Evolutionary conservation across 192 early-diverging fungal species (phyloP), one percentile per base, ranked within the genome.

Genomic region (Endogone sp.): DNA sequence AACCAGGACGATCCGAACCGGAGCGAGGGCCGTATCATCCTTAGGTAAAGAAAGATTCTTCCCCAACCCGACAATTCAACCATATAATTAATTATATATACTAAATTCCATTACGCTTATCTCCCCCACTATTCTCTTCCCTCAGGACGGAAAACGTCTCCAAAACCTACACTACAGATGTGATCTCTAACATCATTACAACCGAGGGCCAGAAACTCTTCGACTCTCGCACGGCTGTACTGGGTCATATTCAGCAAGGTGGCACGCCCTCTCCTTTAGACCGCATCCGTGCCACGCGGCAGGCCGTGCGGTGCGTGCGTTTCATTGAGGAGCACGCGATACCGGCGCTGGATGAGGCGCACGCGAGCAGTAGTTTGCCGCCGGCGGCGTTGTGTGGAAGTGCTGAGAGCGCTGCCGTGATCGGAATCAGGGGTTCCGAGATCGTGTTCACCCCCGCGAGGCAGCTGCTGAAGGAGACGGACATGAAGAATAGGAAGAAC

Each of bases 231-330:
- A 95, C 95, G 10, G 85, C 95, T 13, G 90, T 95, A 4, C 83
- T 99, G 31, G 97, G 97, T 23, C 97, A 99, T 68, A 82, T 95
- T 65, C 97, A 98, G 76, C 97, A 99, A 76, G 97, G 97, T 37
- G 92, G 89, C 66, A 88, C 91, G 11, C 95, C 97, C 24, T 90
- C 90, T 26, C 96, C 97, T n/a, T 73, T 97, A 55, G 97, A 99
- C 82, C 92, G 97, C 28, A 90, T 94, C 74, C 91, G 95, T n/a
- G 97, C 95, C 20, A 94, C 90, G 44, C 86, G 89, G 20, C 77
- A 95, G 75, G 94, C 94, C 2, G 89, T 94, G 22, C 85, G 88
- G 60, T 85, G 91, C 60, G 74, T 98, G 62, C 83, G 92, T 30
- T 99, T 95, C 89, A 79, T 97, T 69, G 88, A 97, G 74, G 57